A percentile compares a stretch with the other conserved stretches of the same genome.
Evolutionary conservation across 2,329 filamentous ascomycete genomes (phyloP).

Genomic region (Alternaria gaisen): DNA sequence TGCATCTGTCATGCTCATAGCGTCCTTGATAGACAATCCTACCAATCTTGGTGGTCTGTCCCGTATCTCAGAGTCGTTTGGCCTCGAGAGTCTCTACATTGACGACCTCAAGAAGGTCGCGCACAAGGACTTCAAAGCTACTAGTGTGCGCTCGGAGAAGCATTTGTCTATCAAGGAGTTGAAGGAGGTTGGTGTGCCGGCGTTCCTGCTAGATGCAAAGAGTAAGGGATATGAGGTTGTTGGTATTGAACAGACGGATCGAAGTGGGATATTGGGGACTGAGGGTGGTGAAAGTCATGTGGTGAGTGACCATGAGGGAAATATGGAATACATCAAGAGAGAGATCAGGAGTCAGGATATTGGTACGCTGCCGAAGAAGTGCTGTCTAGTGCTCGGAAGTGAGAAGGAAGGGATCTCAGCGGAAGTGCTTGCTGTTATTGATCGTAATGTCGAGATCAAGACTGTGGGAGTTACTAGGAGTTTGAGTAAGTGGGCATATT

Average conservation of each 20-base stretch:
- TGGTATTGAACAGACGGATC: conserved; percentile 64
- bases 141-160: conserved; percentile 59
- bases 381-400: conserved; percentile 59
- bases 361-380: conserved; percentile 49
- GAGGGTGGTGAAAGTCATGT: conserved; percentile 9
- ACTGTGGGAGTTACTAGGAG: conserved; percentile 63
- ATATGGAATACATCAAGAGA: neutral
- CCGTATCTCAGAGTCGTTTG: conserved; percentile 62
- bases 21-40: conserved; percentile 61
- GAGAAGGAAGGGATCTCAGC: conserved; percentile 62
- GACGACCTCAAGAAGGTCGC: conserved; percentile 51
- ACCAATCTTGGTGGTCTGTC: conserved; percentile 62
- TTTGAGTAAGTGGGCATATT: conserved; percentile 48
- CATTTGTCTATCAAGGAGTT: conserved; percentile 58
- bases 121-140: conserved; percentile 60
- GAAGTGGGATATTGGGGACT: conserved; percentile 55
- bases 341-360: conserved; percentile 9
- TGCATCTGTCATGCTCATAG: conserved; percentile 57
- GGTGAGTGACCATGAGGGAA: neutral
- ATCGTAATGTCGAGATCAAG: conserved; percentile 62
- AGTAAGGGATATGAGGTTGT: conserved; percentile 61
- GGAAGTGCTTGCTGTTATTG: conserved; percentile 58
- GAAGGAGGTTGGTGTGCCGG: conserved; percentile 40
- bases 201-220: conserved; percentile 54
- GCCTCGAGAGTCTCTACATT: conserved; percentile 57